Evolutionary conservation across 345 rosid genomes (phyloP).

Genomic region (Clarkia xantiana): DNA sequence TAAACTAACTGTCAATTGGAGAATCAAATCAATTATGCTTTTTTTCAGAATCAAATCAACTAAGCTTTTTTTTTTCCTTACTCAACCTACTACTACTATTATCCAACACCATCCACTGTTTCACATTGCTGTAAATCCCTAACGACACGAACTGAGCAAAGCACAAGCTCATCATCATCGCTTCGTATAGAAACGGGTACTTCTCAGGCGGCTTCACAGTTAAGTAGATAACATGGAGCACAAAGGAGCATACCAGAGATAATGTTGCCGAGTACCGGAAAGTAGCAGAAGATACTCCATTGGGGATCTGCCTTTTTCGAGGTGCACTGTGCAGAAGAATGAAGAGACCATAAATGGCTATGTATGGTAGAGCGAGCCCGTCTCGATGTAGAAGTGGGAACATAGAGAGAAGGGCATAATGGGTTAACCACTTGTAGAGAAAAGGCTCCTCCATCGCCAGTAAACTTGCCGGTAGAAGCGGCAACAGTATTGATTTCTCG

Average conservation of each 20-base stretch:
- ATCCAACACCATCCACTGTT: conserved; percentile 22
- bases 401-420: conserved; percentile 74
- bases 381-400: conserved; percentile 81
- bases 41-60: conserved; percentile 15
- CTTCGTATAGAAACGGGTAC: conserved; percentile 37
- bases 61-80: conserved; percentile 22
- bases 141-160: conserved; percentile 21
- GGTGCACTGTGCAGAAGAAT: conserved; percentile 38
- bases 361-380: conserved; percentile 54
- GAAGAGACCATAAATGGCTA: conserved; percentile 33
- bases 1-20: too few relatives aligned
- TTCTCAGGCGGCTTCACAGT: conserved; percentile 25
- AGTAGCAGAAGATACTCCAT: conserved; percentile 10
- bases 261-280: conserved; percentile 14
- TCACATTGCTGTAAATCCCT: conserved; percentile 20
- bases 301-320: conserved; percentile 11
- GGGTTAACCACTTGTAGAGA: conserved; percentile 39
- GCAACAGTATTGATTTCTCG: conserved; percentile 91
- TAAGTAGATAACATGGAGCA: conserved; percentile 53
- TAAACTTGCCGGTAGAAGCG: conserved; percentile 69
- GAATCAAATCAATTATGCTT: conserved; percentile 16
- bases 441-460: conserved; percentile 46
- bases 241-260: conserved; percentile 30
- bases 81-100: conserved; percentile 6
- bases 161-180: conserved; percentile 33